These are phyloP conservation scores for Coemansia sp. DNA, from an alignment of 192 early-diverging fungal species.

Conservation along the genomic window DNA sequence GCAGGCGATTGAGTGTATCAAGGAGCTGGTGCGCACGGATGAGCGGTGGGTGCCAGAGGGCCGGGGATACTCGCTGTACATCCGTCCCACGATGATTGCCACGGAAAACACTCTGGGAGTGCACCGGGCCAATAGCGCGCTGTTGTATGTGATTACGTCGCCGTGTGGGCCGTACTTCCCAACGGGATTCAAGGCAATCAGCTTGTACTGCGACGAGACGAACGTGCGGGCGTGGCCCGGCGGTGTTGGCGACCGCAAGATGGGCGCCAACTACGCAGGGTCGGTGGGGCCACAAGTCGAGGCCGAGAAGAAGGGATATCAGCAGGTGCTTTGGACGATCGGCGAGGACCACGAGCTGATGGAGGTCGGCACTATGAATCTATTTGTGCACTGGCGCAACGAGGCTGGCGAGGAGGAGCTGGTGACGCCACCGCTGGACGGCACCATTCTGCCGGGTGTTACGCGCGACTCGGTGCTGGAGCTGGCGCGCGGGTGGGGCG, in stretches of 20 bases:
- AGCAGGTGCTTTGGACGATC: constrained; percentile 96
- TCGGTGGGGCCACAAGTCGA: constrained; percentile 72
- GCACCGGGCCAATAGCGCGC: constrained; percentile 72
- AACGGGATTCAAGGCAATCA: constrained; percentile 89
- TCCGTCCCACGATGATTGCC: constrained; percentile 91
- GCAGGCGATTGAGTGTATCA: constrained; percentile 80
- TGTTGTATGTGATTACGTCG: constrained; percentile 85
- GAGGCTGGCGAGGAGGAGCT: constrained; percentile 81
- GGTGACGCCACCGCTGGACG: constrained; percentile 89
- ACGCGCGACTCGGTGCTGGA: constrained; percentile 90
- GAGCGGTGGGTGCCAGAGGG: constrained; percentile 89
- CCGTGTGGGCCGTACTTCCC: constrained; percentile 97
- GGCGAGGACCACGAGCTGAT: constrained; percentile 83
- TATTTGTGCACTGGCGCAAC: constrained; percentile 88
- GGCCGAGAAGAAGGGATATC: constrained; percentile 85
- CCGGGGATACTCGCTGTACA: constrained; percentile 89
- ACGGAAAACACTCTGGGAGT: constrained; percentile 87
- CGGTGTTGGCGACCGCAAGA: constrained; percentile 90
- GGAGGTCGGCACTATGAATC: constrained; percentile 98
- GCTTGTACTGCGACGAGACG: constrained; percentile 78
- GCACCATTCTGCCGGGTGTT: constrained; percentile 93
- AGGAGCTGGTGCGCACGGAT: constrained; percentile 79
- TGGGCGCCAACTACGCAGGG: constrained; percentile 69
- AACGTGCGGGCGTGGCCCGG: constrained; percentile 95
- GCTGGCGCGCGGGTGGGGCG: constrained; percentile 77